Evolutionary conservation across 2,329 filamentous ascomycete species (phyloP).

Genomic region (Phyllosticta citrichinensis): DNA sequence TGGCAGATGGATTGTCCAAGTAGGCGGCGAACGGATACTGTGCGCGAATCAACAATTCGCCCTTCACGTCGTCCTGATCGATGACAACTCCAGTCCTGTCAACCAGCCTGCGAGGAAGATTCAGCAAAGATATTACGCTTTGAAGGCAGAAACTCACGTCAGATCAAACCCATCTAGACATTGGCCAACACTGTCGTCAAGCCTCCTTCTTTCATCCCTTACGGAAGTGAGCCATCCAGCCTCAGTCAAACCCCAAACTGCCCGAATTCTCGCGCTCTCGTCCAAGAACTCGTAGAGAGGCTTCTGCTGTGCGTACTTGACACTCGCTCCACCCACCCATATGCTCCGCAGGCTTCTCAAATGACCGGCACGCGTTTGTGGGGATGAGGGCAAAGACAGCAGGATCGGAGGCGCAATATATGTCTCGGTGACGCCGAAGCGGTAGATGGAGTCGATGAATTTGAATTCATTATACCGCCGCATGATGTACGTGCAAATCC

Average conservation of each 20-base stretch:
- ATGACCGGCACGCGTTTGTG: constrained; percentile 25
- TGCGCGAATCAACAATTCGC: background rate
- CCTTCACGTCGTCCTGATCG: background rate
- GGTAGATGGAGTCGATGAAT: constrained; percentile 30
- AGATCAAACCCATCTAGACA: constrained; percentile 5
- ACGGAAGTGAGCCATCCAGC: constrained; percentile 29
- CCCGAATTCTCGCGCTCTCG: constrained; percentile 32
- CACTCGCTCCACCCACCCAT: constrained; percentile 37
- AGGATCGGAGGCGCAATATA: constrained; percentile 39
- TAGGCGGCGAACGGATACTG: constrained; percentile 7
- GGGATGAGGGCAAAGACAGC: constrained; percentile 14
- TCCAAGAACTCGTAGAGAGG: constrained; percentile 35
- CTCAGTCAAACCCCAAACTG: constrained; percentile 49
- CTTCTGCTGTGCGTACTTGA: constrained; percentile 3
- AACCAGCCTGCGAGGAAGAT: background rate
- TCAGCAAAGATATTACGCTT: background rate
- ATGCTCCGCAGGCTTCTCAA: constrained; percentile 36
- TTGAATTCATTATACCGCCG: constrained; percentile 34
- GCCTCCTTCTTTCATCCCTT: constrained; percentile 1
- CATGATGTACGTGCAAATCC: constrained; percentile 39
- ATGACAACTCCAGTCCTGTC: background rate
- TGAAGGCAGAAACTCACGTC: background rate
- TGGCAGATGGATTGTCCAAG: constrained; percentile 8
- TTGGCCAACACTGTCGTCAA: constrained; percentile 9
- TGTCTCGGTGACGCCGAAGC: constrained; percentile 39